A percentile compares a stretch with the other conserved stretches of the same genome.
These are phyloP conservation scores for Penicillium robsamsonii DNA, from an alignment of 495 filamentous ascomycete genomes.

Conservation along the genomic window DNA sequence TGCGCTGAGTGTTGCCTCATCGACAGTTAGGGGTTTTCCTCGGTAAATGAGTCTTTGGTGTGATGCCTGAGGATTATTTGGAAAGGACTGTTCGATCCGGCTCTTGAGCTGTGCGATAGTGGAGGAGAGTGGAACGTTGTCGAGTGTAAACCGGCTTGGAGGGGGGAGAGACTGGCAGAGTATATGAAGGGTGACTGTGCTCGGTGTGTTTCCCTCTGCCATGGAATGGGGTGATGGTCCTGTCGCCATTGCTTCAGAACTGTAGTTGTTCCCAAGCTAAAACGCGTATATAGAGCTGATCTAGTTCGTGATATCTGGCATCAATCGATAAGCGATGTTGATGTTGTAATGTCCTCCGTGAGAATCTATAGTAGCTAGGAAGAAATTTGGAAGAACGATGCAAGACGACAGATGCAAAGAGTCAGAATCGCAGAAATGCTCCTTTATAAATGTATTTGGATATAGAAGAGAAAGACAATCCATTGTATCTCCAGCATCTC, in stretches of 20 bases:
- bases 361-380: not conserved
- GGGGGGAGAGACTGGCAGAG: constrained; percentile 62
- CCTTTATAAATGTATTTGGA: not conserved
- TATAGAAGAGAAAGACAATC: not conserved
- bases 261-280: constrained; percentile 6
- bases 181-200: constrained; percentile 56
- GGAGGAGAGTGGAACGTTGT: constrained; percentile 49
- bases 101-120: constrained; percentile 61
- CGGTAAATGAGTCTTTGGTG: constrained; percentile 66
- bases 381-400: not conserved
- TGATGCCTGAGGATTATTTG: constrained; percentile 48
- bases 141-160: constrained; percentile 52
- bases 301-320: constrained; percentile 15
- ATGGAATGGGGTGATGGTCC: not conserved
- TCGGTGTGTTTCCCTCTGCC: constrained; percentile 3
- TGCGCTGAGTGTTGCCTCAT: constrained; percentile 53
- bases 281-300: not conserved
- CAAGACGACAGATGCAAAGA: not conserved
- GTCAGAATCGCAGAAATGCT: not conserved
- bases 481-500: constrained; percentile 6
- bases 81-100: constrained; percentile 55
- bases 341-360: not conserved
- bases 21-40: constrained; percentile 56
- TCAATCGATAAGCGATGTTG: constrained; percentile 2
- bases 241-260: not conserved